These are phyloP conservation scores for Aspergillus ellipticus DNA, from an alignment of 495 filamentous ascomycete species.

Conservation along the genomic window DNA sequence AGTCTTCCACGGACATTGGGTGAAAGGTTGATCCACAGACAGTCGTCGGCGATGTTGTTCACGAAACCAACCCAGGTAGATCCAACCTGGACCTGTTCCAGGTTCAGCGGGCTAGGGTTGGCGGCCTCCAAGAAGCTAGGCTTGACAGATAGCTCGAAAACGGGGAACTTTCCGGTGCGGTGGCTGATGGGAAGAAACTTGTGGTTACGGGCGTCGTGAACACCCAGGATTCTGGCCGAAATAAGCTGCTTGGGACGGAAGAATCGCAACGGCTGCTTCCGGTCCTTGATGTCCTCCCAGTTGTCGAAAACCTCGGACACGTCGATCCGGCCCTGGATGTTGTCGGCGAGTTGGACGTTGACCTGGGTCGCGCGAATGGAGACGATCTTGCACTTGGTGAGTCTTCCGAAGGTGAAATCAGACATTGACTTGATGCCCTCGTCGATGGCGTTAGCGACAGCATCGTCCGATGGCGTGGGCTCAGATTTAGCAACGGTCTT, in stretches of 20 bases:
- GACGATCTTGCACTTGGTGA: constrained; percentile 73
- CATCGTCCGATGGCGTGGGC: constrained; percentile 30
- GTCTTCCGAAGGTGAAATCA: constrained; percentile 68
- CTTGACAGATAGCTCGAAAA: constrained; percentile 89
- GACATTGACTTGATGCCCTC: constrained; percentile 57
- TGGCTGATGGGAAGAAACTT: constrained; percentile 90
- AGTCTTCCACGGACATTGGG: constrained; percentile 88
- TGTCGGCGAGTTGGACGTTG: constrained; percentile 85
- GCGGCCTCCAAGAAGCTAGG: constrained; percentile 56
- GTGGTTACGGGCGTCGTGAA: constrained; percentile 87
- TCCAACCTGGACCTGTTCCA: constrained; percentile 71
- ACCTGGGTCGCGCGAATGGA: constrained; percentile 86
- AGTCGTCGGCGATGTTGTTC: constrained; percentile 76
- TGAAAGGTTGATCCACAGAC: constrained; percentile 83
- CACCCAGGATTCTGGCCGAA: constrained; percentile 72
- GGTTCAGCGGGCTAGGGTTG: constrained; percentile 56
- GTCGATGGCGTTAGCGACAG: constrained; percentile 66
- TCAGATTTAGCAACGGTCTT: constrained; percentile 19
- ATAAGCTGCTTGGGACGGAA: constrained; percentile 71
- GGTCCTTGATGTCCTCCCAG: constrained; percentile 80
- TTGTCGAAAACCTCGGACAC: constrained; percentile 83
- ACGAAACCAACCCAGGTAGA: constrained; percentile 74
- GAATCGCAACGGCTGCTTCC: constrained; percentile 67
- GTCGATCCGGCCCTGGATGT: constrained; percentile 86
- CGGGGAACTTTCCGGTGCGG: constrained; percentile 66